phyloP scores from a whole-genome alignment of 257 asterid species.

The Solanum ossicruentum region DNA sequence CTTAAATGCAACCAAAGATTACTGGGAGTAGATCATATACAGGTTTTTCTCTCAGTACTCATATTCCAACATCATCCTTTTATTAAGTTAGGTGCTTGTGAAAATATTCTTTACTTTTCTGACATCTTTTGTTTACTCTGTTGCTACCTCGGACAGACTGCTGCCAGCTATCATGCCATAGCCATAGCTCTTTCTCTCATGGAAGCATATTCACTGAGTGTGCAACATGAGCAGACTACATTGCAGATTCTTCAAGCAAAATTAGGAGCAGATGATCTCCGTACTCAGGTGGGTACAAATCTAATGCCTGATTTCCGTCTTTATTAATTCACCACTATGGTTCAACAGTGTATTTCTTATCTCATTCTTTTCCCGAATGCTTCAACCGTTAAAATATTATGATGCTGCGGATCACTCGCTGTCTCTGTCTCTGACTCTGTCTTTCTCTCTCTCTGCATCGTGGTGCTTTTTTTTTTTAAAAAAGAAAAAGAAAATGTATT shows the following conservation, averaged over 20 bases:
- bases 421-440: neutral
- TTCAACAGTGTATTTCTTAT: neutral
- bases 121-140: slow-evolving; percentile 1
- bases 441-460: neutral
- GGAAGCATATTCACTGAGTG: slow-evolving; percentile 97
- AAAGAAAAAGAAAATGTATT: neutral
- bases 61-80: neutral
- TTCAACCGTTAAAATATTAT: neutral
- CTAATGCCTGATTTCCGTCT: neutral
- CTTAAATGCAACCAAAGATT: slow-evolving; percentile 87
- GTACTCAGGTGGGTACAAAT: slow-evolving; percentile 69
- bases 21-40: slow-evolving; percentile 95
- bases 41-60: slow-evolving; percentile 54
- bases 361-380: neutral
- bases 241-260: slow-evolving; percentile 90
- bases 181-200: slow-evolving; percentile 98
- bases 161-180: slow-evolving; percentile 99
- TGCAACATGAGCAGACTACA: slow-evolving; percentile 98
- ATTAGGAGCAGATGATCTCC: slow-evolving; percentile 93
- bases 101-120: slow-evolving; percentile 8
- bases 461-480: neutral
- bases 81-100: neutral
- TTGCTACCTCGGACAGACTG: slow-evolving; percentile 61
- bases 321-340: neutral
- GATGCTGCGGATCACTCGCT: neutral